Base-by-base conservation (phyloP, 2,329 filamentous ascomycete genomes). In the Colletotrichum phormii region DNA sequence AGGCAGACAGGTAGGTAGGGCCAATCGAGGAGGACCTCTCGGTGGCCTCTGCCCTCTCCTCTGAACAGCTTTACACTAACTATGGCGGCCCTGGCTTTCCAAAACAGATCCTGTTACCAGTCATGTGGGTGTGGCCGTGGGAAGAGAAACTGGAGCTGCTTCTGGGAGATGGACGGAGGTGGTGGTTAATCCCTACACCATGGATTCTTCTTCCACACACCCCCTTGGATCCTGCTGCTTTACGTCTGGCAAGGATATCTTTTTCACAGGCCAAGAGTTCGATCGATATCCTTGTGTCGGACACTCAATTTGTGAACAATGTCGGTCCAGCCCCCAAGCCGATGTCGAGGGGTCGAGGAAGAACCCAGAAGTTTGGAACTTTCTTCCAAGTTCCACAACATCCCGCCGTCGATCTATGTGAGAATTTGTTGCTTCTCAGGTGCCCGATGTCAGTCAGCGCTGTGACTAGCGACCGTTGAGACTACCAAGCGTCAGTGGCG, bases 91-190 rank as follows among this genome's bases (percentile, higher is more conserved):
- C 60, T 8, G 33, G 15, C 11, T 31, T 70, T 72, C 66, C 70
- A 70, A 72, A 69, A 70, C 70, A 61, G 26, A 49, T 51, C 55
- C 54, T 72, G 70, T 55, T 57, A 29, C 66, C 65, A 59, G 53
- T 60, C 29, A 11, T 60, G 46, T 61, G 54, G 70, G 29, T 58
- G 69, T 12, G 60, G 46, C 35, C 35, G 58, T 69, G 65, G n/a
- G 8, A 49, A 49, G 37, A 26, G 49, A 61, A 65, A 60, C 55
- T 70, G 66, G 66, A 65, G 54, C 66, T 58, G 54, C 66, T 62
- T 49, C n/a, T 12, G 46, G 46, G 51, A 51, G 22, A 18, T 31
- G 22, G 24, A 37, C 46, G 22, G 22, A 35, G 22, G n/a, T 58
- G 46, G 49, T 57, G 37, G 15, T 13, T 15, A 57, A 60, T 49